Evolutionary conservation across 495 filamentous ascomycete species (phyloP).

Genomic region (Mytilinidion resinicola): DNA sequence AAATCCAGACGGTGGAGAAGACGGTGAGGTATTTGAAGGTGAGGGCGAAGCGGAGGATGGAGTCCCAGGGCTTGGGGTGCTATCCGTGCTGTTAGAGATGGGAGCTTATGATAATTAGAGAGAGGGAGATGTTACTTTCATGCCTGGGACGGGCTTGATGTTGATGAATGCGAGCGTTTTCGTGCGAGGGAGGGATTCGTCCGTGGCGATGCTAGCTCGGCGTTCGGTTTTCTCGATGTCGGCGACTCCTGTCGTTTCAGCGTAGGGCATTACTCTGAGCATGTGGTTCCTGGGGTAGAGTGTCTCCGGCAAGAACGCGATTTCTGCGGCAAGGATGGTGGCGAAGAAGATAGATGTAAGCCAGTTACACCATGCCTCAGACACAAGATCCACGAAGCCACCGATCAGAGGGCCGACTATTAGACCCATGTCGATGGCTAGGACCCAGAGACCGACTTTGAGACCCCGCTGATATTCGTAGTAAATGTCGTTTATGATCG

Average conservation of each 20-base stretch:
- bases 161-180: constrained; percentile 48
- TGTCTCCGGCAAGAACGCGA: constrained; percentile 54
- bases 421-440: constrained; percentile 52
- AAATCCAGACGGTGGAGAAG: constrained; percentile 44
- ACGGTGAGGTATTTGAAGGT: constrained; percentile 47
- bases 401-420: constrained; percentile 53
- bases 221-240: constrained; percentile 33
- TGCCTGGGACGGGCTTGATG: constrained; percentile 45
- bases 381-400: constrained; percentile 50
- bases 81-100: too few species aligned
- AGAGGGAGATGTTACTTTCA: too few species aligned
- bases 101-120: too few species aligned
- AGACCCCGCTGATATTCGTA: constrained; percentile 56
- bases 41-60: constrained; percentile 42
- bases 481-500: constrained; percentile 52
- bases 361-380: constrained; percentile 53
- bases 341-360: constrained; percentile 54
- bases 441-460: constrained; percentile 58
- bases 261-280: constrained; percentile 36
- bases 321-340: constrained; percentile 44
- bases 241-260: neutral
- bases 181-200: constrained; percentile 39
- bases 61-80: constrained; percentile 50
- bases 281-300: constrained; percentile 53
- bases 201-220: neutral